These are phyloP conservation scores for Hymenoscyphus fraxineus DNA, from an alignment of 2,329 filamentous ascomycete species.

Conservation along the genomic window DNA sequence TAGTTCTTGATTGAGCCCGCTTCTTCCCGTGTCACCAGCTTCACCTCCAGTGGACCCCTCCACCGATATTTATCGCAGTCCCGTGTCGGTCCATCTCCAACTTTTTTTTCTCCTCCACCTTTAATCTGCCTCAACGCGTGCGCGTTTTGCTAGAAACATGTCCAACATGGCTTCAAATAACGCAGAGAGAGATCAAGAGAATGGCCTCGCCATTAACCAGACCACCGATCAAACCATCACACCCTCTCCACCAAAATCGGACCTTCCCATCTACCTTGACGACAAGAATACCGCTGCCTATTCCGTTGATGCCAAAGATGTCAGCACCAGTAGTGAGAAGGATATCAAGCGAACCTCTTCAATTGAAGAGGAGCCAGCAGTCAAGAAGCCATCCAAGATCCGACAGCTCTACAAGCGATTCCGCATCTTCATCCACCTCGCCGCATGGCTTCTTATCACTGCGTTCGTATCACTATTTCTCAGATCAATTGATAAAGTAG, in stretches of 20 bases:
- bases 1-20: not conserved
- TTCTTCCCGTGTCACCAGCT: not conserved
- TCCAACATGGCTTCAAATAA: not conserved
- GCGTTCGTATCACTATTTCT: slow-evolving; percentile 10
- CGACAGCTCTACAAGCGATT: slow-evolving; percentile 11
- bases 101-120: not conserved
- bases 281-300: slow-evolving; percentile 3
- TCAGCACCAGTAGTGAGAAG: slow-evolving; percentile 15
- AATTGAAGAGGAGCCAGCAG: slow-evolving; percentile 8
- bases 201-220: not conserved
- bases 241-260: not conserved
- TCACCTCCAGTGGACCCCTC: not conserved
- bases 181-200: not conserved
- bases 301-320: slow-evolving; percentile 13
- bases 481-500: not conserved
- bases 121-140: not conserved
- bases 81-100: not conserved
- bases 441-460: slow-evolving; percentile 15
- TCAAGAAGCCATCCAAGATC: not conserved
- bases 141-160: not conserved
- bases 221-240: slow-evolving; percentile 9
- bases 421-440: slow-evolving; percentile 12
- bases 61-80: not conserved
- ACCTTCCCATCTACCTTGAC: slow-evolving; percentile 11
- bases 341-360: slow-evolving; percentile 10